These are phyloP conservation scores for Dictyostelium capitatum DNA, from an alignment of 78 protist genomes.

Conservation along the genomic window DNA sequence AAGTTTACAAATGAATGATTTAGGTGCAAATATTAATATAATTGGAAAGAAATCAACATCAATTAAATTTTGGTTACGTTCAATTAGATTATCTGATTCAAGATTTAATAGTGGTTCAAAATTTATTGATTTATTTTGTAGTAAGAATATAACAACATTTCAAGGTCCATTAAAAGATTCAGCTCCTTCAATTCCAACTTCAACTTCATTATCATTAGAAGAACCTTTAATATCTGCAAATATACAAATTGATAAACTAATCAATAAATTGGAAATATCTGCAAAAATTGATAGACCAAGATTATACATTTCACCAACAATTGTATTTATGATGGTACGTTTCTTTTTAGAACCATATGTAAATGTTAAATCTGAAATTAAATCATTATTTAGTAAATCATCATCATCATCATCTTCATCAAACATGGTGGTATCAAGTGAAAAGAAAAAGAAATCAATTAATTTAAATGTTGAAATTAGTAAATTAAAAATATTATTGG, in stretches of 20 bases:
- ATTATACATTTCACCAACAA: constrained; percentile 43
- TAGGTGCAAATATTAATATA: neutral
- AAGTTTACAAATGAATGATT: constrained; percentile 27
- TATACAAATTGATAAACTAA: constrained; percentile 10
- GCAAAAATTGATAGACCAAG: constrained; percentile 49
- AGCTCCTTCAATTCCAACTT: neutral
- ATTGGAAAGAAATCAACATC: neutral
- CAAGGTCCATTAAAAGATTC: constrained; percentile 40
- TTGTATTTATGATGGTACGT: constrained; percentile 23
- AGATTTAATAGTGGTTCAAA: constrained; percentile 22
- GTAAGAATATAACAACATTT: constrained; percentile 59
- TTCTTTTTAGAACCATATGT: constrained; percentile 35
- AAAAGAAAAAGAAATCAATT: constrained; percentile 4
- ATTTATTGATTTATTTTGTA: constrained; percentile 49
- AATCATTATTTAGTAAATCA: neutral
- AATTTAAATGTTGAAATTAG: constrained; percentile 15
- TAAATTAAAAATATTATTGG: constrained; percentile 50
- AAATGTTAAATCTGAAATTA: neutral
- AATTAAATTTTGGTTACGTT: constrained; percentile 3
- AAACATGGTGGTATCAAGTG: neutral
- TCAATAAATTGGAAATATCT: neutral
- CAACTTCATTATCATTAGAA: neutral
- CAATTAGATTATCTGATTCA: constrained; percentile 51
- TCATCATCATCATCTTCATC: neutral
- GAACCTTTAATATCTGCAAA: constrained; percentile 15